A percentile compares a stretch with the other conserved stretches of the same genome.
These are phyloP conservation scores for Sporisorium exsertum DNA, from an alignment of 1,284 basidiomycete species.

Conservation along the genomic window DNA sequence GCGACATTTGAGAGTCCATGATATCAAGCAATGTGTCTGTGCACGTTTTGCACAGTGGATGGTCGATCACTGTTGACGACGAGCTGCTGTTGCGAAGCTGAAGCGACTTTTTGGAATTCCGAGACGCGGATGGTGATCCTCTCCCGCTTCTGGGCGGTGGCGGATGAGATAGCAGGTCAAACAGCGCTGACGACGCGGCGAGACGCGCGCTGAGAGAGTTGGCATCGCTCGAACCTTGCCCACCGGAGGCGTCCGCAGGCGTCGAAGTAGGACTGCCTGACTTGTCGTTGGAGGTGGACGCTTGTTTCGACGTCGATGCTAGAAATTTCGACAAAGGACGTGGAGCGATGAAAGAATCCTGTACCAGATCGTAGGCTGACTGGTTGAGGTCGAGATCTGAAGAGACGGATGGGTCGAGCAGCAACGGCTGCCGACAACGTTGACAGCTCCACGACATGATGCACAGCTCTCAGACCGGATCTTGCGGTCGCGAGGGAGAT, in stretches of 20 bases:
- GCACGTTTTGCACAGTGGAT: slow-evolving; percentile 95
- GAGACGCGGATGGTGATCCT: slow-evolving; percentile 5
- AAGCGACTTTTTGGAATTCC: slow-evolving; percentile 17
- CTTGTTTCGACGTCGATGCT: neutral
- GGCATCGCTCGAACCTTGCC: slow-evolving; percentile 16
- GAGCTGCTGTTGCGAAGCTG: slow-evolving; percentile 1
- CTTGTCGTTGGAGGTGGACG: neutral
- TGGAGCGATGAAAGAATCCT: slow-evolving; percentile 42
- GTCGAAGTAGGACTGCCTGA: neutral
- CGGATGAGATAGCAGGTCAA: slow-evolving; percentile 38
- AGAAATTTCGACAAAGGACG: slow-evolving; percentile 1
- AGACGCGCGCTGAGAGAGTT: slow-evolving; percentile 37
- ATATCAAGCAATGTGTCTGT: slow-evolving; percentile 82
- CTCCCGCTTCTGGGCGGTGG: slow-evolving; percentile 6
- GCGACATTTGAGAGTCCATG: slow-evolving; percentile 85
- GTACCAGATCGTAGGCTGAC: slow-evolving; percentile 51
- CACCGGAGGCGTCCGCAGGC: neutral
- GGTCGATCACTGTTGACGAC: slow-evolving; percentile 75
- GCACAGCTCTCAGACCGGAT: no score
- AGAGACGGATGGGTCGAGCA: slow-evolving; percentile 41
- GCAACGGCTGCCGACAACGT: slow-evolving; percentile 55
- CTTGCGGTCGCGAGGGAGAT: neutral
- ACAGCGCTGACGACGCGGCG: slow-evolving; percentile 41
- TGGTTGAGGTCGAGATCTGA: slow-evolving; percentile 55
- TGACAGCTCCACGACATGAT: slow-evolving; percentile 61